These are phyloP conservation scores for Antarctomyces pellizariae DNA, from an alignment of 495 filamentous ascomycete species.

Conservation along the genomic window DNA sequence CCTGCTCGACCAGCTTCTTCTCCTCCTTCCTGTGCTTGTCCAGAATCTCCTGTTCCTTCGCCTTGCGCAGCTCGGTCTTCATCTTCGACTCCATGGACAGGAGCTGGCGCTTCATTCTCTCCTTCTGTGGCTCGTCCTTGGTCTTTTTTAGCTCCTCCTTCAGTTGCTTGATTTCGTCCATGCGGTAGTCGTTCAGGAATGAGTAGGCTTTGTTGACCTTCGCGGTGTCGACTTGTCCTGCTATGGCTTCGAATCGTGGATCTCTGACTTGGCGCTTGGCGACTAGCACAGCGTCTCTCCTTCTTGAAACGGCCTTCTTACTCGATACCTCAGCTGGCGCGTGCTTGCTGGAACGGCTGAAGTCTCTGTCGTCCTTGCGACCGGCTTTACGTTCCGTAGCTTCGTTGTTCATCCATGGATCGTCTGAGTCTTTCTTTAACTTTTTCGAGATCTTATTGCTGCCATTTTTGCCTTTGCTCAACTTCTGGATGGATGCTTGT, in stretches of 20 bases:
- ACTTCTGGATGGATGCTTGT: slow-evolving; percentile 32
- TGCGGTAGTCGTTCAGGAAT: slow-evolving; percentile 70
- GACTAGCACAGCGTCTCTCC: slow-evolving; percentile 39
- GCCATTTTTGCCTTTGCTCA: slow-evolving; percentile 14
- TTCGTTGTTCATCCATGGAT: slow-evolving; percentile 13
- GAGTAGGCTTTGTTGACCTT: slow-evolving; percentile 43
- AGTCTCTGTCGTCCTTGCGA: slow-evolving; percentile 17
- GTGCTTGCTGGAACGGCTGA: slow-evolving; percentile 52
- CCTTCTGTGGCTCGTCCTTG: slow-evolving; percentile 35
- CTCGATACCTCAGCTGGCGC: slow-evolving; percentile 61
- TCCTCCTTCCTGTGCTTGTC: slow-evolving; percentile 57
- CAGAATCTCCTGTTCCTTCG: slow-evolving; percentile 38
- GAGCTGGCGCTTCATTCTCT: slow-evolving; percentile 40
- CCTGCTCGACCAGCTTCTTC: slow-evolving; percentile 58
- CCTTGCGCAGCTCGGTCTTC: slow-evolving; percentile 41
- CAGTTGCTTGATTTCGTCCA: slow-evolving; percentile 52
- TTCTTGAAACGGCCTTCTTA: slow-evolving; percentile 61
- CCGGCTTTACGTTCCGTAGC: slow-evolving; percentile 16
- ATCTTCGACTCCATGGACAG: slow-evolving; percentile 43
- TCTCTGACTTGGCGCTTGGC: slow-evolving; percentile 39
- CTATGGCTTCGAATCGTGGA: slow-evolving; percentile 56
- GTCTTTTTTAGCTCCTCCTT: slow-evolving; percentile 37
- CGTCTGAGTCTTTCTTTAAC: slow-evolving; percentile 7
- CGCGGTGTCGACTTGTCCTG: slow-evolving; percentile 24
- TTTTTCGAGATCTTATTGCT: slow-evolving; percentile 12